Evolutionary conservation across 1,139 yeast species (phyloP), one percentile per base, ranked within the genome.

Genomic region (Meyerozyma smithsonii): DNA sequence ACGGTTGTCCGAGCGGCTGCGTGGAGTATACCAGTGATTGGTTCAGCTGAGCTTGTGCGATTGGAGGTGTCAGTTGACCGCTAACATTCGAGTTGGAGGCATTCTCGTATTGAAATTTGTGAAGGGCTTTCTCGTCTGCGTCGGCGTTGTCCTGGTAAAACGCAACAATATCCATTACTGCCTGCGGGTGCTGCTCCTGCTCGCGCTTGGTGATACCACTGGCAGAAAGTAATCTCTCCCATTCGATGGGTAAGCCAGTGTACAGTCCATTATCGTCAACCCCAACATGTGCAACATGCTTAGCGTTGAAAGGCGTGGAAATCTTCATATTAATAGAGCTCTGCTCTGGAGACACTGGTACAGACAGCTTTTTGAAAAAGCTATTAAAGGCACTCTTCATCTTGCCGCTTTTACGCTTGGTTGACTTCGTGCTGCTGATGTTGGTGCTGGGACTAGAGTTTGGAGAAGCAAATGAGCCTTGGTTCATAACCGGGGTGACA

Each of bases 251-350:
- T 40, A 90, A 70, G 2, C 96, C 97, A 2, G 92, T 85, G 54
- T 84, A 90, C 42, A 86, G 82, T 8, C 96, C 96, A 25, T 92
- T 83, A 50, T 80, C 83, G 59, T 90, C 92, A 43, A 85, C 83
- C 17, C 96, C 97, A 10, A 92, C 97, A 60, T 92, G 97, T 3
- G 95, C 88, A 32, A 88, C 85, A 56, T 89, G 96, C 53, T 87
- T 84, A 23, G 95, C 86, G 55, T 87, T 89, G 59, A 84, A 88
- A 0, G 97, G 97, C 1, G 89, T 83, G 28, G 95, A 85, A 38
- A 92, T 89, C 50, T 81, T 82, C 61, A 84, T 68, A 40, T 72
- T 69, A 44, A 53, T 64, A 42, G 50, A 72, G 5, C 64, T 53
- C 8, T 43, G 42, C 15, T 47, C 56, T 17, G 34, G 34, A 2